A percentile compares a stretch with the other conserved stretches of the same genome.
phyloP scores from a whole-genome alignment of 192 early-diverging fungal genomes.

The Allomyces macrogynus region DNA sequence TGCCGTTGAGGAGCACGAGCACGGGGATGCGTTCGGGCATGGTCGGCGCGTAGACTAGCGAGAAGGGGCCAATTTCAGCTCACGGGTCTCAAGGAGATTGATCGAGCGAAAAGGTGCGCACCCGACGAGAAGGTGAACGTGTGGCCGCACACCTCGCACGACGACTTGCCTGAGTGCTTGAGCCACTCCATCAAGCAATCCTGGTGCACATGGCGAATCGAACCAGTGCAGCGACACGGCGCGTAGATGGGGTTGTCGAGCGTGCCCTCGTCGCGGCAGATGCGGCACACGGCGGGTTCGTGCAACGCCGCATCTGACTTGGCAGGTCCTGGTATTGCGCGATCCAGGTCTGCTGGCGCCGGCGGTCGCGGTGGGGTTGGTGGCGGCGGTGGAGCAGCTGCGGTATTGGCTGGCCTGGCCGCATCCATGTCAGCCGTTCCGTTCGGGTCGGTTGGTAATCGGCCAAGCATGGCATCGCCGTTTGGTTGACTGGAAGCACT shows the following conservation, averaged over 20 bases:
- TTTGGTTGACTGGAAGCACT: too few relatives aligned
- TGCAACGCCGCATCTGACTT: too few relatives aligned
- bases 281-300: slow-evolving; percentile 36
- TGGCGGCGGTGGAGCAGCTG: too few relatives aligned
- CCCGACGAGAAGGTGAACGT: slow-evolving; percentile 64
- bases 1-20: slow-evolving; percentile 16
- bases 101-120: too few relatives aligned
- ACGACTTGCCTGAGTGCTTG: slow-evolving; percentile 52
- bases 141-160: slow-evolving; percentile 83
- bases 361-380: too few relatives aligned
- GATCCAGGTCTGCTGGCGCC: too few relatives aligned
- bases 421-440: not conserved
- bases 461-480: too few relatives aligned
- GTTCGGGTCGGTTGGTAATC: too few relatives aligned
- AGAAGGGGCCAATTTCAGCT: not conserved
- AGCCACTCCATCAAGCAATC: slow-evolving; percentile 80
- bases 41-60: slow-evolving; percentile 35
- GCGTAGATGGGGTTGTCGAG: slow-evolving; percentile 67
- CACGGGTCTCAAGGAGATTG: too few relatives aligned
- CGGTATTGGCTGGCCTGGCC: not conserved
- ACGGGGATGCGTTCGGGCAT: slow-evolving; percentile 52
- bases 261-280: slow-evolving; percentile 56
- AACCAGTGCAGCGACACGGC: slow-evolving; percentile 93
- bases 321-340: too few relatives aligned
- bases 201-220: slow-evolving; percentile 85